Percentiles rank a stretch among this genome's conserved stretches.
Conservation (phyloP, 306 rosid genomes). For the Glycyrrhiza uralensis region DNA sequence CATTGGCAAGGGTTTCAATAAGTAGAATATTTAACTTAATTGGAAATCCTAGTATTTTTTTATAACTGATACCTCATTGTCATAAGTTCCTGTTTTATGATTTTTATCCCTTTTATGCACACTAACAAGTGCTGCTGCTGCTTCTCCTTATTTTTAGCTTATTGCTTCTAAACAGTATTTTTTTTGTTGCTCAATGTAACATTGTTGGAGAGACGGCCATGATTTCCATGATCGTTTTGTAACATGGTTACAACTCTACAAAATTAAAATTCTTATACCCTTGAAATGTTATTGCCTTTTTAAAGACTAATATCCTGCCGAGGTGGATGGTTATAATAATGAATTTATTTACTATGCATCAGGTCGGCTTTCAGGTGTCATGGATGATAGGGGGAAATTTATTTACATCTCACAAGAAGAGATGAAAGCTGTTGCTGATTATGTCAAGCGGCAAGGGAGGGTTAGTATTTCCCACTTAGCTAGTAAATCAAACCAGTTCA, state of each 20-base stretch:
- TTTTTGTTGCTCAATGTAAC: background rate
- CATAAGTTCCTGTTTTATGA: background rate
- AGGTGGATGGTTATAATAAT: background rate
- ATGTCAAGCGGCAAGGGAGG: constrained; percentile 80
- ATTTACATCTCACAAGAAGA: constrained; percentile 89
- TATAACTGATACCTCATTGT: background rate
- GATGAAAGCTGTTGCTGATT: constrained; percentile 96
- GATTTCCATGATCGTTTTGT: background rate
- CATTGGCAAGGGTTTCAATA: background rate
- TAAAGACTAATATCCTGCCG: background rate
- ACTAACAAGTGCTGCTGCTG: background rate
- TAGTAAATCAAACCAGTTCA: constrained; percentile 97
- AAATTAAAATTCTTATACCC: background rate
- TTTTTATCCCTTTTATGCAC: background rate
- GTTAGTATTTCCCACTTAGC: constrained; percentile 95
- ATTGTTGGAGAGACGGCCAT: background rate
- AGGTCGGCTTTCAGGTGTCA: constrained; percentile 94
- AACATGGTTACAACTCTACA: background rate
- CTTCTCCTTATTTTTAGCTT: background rate
- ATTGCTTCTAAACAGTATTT: background rate
- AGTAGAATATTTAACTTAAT: background rate
- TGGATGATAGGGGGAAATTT: constrained; percentile 96
- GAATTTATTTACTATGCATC: constrained; percentile 23
- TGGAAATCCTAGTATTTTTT: background rate
- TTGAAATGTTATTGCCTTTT: background rate